Evolutionary conservation across 2,329 filamentous ascomycete genomes (phyloP).

Genomic region (Cladosporium oxysporum): DNA sequence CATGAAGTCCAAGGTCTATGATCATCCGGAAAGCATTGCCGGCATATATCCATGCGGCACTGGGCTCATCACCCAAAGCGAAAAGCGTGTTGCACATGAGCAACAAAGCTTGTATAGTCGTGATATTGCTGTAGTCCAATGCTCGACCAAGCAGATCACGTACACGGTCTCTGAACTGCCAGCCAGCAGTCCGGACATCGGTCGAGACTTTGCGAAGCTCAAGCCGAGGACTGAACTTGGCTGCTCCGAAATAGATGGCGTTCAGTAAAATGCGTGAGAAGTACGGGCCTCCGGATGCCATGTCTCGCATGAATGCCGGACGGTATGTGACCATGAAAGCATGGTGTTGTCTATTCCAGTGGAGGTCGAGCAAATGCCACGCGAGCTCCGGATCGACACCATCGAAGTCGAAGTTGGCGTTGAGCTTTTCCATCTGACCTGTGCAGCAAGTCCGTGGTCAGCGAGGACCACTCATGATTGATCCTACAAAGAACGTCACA

Average conservation of each 20-base stretch:
- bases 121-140: constrained; percentile 16
- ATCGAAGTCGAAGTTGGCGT: constrained; percentile 52
- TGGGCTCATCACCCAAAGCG: constrained; percentile 12
- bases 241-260: constrained; percentile 12
- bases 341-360: constrained; percentile 30
- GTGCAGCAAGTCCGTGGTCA: neutral
- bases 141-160: constrained; percentile 12
- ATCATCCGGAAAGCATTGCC: constrained; percentile 18
- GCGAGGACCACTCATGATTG: neutral
- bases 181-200: constrained; percentile 11
- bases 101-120: constrained; percentile 10
- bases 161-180: constrained; percentile 10
- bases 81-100: constrained; percentile 14
- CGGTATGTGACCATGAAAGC: constrained; percentile 28
- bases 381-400: constrained; percentile 55
- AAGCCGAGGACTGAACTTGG: constrained; percentile 16
- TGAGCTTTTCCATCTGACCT: constrained; percentile 19
- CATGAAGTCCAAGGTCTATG: constrained; percentile 43
- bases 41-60: constrained; percentile 13
- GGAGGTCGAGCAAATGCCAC: constrained; percentile 52
- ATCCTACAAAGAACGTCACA: neutral
- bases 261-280: constrained; percentile 15
- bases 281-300: constrained; percentile 15
- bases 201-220: constrained; percentile 12
- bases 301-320: constrained; percentile 30